These are phyloP conservation scores for Trichoderma atrobrunneum DNA, from an alignment of 2,329 filamentous ascomycete species.

Conservation along the genomic window DNA sequence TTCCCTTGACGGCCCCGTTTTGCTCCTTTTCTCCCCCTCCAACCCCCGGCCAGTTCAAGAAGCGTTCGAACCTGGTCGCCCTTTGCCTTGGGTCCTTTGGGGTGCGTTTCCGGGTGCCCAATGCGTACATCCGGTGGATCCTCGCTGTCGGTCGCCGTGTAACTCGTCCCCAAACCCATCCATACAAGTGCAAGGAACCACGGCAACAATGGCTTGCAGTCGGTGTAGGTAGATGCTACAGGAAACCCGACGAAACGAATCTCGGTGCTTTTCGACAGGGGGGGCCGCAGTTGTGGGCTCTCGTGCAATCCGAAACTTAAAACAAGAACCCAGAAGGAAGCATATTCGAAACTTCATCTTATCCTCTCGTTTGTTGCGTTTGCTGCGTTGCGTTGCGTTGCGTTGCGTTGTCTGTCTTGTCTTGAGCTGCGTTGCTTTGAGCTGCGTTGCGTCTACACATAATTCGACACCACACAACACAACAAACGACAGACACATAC, in stretches of 20 bases:
- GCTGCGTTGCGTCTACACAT: neutral
- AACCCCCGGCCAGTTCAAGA: neutral
- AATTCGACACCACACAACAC: too few species aligned
- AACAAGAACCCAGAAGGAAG: constrained; percentile 16
- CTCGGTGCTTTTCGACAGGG: constrained; percentile 7
- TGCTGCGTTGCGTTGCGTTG: neutral
- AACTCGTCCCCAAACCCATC: constrained; percentile 17
- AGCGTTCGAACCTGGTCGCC: neutral
- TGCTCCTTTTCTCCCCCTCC: neutral
- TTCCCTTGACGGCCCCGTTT: neutral
- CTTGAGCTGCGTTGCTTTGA: neutral
- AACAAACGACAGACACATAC: neutral
- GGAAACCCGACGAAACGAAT: constrained; percentile 6
- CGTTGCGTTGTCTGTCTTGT: neutral
- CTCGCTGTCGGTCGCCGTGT: constrained; percentile 15
- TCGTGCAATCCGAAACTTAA: constrained; percentile 15
- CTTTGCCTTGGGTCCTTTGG: constrained; percentile 11
- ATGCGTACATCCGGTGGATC: constrained; percentile 14
- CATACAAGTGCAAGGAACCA: constrained; percentile 16
- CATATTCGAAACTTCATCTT: neutral
- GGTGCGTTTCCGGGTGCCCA: constrained; percentile 6
- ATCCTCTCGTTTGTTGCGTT: neutral
- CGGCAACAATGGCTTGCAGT: constrained; percentile 20
- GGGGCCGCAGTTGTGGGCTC: neutral
- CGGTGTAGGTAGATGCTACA: constrained; percentile 18